Base-by-base conservation (phyloP, 2,329 filamentous ascomycete species). In the Aureobasidium sp. region DNA sequence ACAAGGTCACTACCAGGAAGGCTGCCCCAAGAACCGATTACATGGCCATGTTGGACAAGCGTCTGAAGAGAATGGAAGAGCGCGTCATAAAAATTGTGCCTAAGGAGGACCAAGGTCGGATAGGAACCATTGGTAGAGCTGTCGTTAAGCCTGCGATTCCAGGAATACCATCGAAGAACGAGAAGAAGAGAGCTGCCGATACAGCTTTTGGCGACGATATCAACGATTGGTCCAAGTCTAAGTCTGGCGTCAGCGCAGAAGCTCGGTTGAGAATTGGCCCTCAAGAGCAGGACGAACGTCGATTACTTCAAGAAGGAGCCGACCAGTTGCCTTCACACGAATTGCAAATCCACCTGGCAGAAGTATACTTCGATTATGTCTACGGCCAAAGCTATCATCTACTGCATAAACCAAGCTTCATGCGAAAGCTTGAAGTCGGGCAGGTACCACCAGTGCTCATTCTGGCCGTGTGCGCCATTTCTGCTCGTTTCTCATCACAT, bases 1-100 rank as follows among this genome's bases (percentile, higher is more conserved):
- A 97, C 81, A 97, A 97, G 72, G 91, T 96, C 64, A 97, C 92
- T 0, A 91, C 92, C 4, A 84, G 94, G 64, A 97, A 97, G 74
- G 91, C 93, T 1, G 91, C 92, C 3, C 94, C 94, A 2, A 84
- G 94, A 58, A 97, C 94, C 20, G 94, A 97, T 75, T 97, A 97
- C 75, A 97, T 97, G 94, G 91, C 92, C 46, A 97, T 97, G 91
- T 78, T 97, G 69, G 94, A 97, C 76, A 97, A 96, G 76, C 84
- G 94, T 59, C 75, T 97, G 67, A 97, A 96, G 79, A 83, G 93
- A 62, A 97, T 97, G 94, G 94, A 99, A 75, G 93, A 97, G 70
- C 87, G 93, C 62, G 94, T 97, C 65, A 95, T 97, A 77, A 96
- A 96, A 74, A 88, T 93, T 63, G 88, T 97, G 32, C 93, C 94